Evolutionary conservation across 1,284 basidiomycete species (phyloP).

Genomic region (Cryptococcus floricola): DNA sequence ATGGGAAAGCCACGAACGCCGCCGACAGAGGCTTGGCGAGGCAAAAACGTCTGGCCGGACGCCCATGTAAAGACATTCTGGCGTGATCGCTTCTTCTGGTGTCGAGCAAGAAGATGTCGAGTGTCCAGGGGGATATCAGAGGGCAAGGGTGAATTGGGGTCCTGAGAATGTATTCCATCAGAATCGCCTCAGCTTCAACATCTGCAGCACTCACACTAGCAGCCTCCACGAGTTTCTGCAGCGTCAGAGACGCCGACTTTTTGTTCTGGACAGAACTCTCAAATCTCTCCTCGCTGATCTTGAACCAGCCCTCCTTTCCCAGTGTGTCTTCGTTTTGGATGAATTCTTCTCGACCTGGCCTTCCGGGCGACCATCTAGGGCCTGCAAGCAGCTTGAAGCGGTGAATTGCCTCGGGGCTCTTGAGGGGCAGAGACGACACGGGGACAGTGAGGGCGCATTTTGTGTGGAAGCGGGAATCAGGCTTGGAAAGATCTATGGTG

Average conservation of each 20-base stretch:
- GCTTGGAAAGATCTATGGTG: conserved; percentile 68
- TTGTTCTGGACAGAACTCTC: conserved; percentile 72
- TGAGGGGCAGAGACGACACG: conserved; percentile 66
- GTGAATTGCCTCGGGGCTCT: conserved; percentile 60
- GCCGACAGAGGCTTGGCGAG: conserved; percentile 44
- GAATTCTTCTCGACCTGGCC: conserved; percentile 51
- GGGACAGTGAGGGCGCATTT: conserved; percentile 71
- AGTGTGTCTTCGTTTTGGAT: conserved; percentile 18
- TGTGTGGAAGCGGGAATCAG: conserved; percentile 58
- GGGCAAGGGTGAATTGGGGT: conserved; percentile 55
- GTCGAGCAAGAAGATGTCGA: conserved; percentile 68
- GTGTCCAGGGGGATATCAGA: conserved; percentile 68
- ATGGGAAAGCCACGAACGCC: conserved; percentile 69
- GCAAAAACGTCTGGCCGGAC: conserved; percentile 33
- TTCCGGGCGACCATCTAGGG: conserved; percentile 69
- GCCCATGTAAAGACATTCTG: conserved; percentile 57
- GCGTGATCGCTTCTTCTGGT: conserved; percentile 58
- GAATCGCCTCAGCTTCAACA: neutral
- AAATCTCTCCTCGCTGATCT: conserved; percentile 80
- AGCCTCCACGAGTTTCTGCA: conserved; percentile 66
- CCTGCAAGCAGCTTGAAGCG: conserved; percentile 79
- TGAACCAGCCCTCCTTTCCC: conserved; percentile 58
- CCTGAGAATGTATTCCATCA: conserved; percentile 43
- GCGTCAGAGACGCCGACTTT: conserved; percentile 75
- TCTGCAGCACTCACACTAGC: conserved; percentile 61